Conservation (phyloP, 768 basidiomycete genomes). For the Candolleomyces eurysporus region DNA sequence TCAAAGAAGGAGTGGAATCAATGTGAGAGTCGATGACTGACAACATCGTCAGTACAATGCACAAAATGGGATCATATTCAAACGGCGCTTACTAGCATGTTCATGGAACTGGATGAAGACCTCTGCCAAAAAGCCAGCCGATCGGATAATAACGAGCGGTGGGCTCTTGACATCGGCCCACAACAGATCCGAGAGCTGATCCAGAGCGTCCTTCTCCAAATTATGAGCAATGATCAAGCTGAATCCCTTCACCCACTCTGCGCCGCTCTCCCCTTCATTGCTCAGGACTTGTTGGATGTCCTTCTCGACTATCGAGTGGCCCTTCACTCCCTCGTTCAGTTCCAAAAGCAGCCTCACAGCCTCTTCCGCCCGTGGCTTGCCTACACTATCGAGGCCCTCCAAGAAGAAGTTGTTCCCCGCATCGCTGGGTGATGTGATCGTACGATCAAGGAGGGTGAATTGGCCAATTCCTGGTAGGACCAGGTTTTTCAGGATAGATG, state of each 20-base stretch:
- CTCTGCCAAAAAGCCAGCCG: constrained; percentile 87
- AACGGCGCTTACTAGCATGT: constrained; percentile 62
- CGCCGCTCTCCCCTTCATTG: constrained; percentile 32
- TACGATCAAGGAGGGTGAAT: constrained; percentile 85
- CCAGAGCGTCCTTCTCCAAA: constrained; percentile 52
- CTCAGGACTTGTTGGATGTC: constrained; percentile 55
- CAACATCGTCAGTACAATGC: no score
- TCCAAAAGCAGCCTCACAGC: constrained; percentile 75
- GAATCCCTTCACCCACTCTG: constrained; percentile 44
- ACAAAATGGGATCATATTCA: no score
- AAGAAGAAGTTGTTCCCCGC: constrained; percentile 98
- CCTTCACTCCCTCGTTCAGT: constrained; percentile 85
- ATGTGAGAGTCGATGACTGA: constrained; percentile 84
- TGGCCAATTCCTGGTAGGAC: constrained; percentile 95
- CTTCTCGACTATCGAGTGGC: constrained; percentile 52
- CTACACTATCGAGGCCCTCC: constrained; percentile 70
- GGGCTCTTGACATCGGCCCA: constrained; percentile 63
- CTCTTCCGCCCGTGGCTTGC: constrained; percentile 76
- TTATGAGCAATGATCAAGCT: constrained; percentile 87
- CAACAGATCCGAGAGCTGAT: constrained; percentile 59
- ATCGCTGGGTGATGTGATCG: constrained; percentile 63
- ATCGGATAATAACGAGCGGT: constrained; percentile 75
- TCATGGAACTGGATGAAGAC: constrained; percentile 89
- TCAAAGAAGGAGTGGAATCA: constrained; percentile 69
- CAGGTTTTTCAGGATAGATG: constrained; percentile 92